Percentiles rank a stretch among this genome's conserved stretches.
Conservation (phyloP, 768 basidiomycete species). For the Tremella fuciformis region DNA sequence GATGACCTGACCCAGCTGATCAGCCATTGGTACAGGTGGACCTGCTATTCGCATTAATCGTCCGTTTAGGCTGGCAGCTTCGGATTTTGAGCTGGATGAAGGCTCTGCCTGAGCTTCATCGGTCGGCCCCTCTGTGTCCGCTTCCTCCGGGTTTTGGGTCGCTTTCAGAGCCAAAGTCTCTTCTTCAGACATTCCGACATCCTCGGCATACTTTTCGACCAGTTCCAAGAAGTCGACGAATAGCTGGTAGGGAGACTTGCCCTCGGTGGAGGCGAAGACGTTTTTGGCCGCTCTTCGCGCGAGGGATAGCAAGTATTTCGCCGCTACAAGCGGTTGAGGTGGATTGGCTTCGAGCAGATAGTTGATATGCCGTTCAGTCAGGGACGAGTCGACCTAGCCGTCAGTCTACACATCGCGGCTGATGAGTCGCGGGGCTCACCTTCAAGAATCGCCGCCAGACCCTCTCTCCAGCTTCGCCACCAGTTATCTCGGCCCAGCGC, state of each 20-base stretch:
- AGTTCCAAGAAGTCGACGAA: slow-evolving; percentile 89
- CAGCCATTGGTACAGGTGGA: slow-evolving; percentile 59
- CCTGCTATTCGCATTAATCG: slow-evolving; percentile 71
- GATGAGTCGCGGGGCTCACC: slow-evolving; percentile 56
- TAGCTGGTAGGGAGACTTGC: slow-evolving; percentile 92
- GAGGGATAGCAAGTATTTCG: slow-evolving; percentile 79
- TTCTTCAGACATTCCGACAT: slow-evolving; percentile 82
- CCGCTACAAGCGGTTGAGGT: slow-evolving; percentile 84
- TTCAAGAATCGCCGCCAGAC: slow-evolving; percentile 86
- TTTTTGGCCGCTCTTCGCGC: slow-evolving; percentile 80
- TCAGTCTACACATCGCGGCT: background rate
- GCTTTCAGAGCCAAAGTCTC: slow-evolving; percentile 64
- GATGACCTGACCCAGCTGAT: slow-evolving; percentile 55
- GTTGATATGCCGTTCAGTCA: slow-evolving; percentile 54
- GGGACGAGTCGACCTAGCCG: slow-evolving; percentile 51
- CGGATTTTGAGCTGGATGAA: slow-evolving; percentile 5
- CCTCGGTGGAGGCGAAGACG: slow-evolving; percentile 80
- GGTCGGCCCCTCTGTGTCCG: slow-evolving; percentile 47
- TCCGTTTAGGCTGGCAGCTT: slow-evolving; percentile 59
- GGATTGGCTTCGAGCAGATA: slow-evolving; percentile 61
- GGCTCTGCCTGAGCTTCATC: slow-evolving; percentile 19
- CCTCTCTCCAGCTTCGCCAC: slow-evolving; percentile 58
- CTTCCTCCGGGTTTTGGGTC: slow-evolving; percentile 48
- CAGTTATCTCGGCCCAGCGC: slow-evolving; percentile 80
- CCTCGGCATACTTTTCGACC: slow-evolving; percentile 83